Base-by-base conservation (phyloP, 192 early-diverging fungal genomes). In the Irineochytrium annulatum region DNA sequence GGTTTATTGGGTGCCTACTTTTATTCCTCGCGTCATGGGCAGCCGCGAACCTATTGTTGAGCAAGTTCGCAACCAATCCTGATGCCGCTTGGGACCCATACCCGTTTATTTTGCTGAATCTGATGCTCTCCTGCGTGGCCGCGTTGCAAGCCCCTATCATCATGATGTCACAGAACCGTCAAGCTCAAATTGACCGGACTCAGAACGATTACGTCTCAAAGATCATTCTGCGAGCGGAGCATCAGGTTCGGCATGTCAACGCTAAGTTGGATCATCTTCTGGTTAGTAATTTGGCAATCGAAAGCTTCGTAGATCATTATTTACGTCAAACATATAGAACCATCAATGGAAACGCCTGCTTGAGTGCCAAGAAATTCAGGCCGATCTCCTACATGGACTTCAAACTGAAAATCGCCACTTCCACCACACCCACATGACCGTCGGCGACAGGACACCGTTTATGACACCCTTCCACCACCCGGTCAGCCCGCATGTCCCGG, bases 131-230 rank as follows among this genome's bases (percentile, higher is more conserved):
- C 24, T 67, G 60, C 51, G 17, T 78, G 34, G 76, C 76, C 20
- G 71, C 72, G 22, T 43, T 68, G 29, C 76, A 78, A 58, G 76
- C 69, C 4, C 76, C 76, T 24, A 49, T 78, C 52, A 78, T 78
- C 43, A 78, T 78, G 76, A 78, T 78, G 76, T 74, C 76, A 3
- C 76, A 78, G 53, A 78, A 78, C 52, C 16, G 76, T 1, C 72
- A 74, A 55, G 28, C 66, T 16, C 69, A 57, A 26, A 19, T 71
- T n/a, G 76, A 78, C 57, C n/a, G 69, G 1, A 5, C 46, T 16
- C 59, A 73, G 41, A 65, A 41, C 35, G 62, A 74, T 44, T 78
- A 64, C 59, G 57, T 78, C 30, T 49, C 62, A 14, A 53, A 39
- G 28, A 63, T 63, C 27, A 68, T 67, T 19, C 52, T 78, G 20